A percentile compares a stretch with the other conserved stretches of the same genome.
These are phyloP conservation scores for Leccinum variicolor DNA, from an alignment of 768 basidiomycete genomes.

Conservation along the genomic window DNA sequence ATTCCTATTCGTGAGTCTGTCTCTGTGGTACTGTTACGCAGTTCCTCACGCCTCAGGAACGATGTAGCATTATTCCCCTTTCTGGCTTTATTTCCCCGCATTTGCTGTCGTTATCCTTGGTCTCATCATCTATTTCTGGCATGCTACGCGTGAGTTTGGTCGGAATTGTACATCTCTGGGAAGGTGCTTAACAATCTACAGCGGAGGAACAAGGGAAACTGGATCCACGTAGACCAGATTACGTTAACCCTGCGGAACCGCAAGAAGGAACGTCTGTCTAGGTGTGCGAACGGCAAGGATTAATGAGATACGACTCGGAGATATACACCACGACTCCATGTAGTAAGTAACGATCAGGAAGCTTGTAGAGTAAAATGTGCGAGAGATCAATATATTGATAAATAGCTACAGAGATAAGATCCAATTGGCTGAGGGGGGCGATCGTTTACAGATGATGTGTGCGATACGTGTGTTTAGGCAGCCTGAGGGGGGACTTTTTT, in stretches of 20 bases:
- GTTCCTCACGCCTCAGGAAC: slow-evolving; percentile 8
- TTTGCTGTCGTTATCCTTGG: slow-evolving; percentile 70
- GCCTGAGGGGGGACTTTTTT: slow-evolving; percentile 27
- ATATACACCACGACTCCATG: background rate
- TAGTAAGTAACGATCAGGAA: background rate
- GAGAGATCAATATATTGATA: background rate
- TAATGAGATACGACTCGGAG: background rate
- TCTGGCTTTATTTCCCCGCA: slow-evolving; percentile 86
- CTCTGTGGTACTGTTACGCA: background rate
- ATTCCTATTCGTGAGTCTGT: slow-evolving; percentile 48
- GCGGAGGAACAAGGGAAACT: slow-evolving; percentile 73
- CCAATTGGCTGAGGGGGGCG: slow-evolving; percentile 26
- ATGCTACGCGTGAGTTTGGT: slow-evolving; percentile 64
- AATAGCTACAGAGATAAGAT: slow-evolving; percentile 24
- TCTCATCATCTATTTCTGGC: slow-evolving; percentile 84
- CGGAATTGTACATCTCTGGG: background rate
- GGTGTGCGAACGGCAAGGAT: background rate
- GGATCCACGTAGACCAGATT: slow-evolving; percentile 56
- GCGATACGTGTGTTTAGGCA: slow-evolving; percentile 24
- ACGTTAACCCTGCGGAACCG: slow-evolving; percentile 38
- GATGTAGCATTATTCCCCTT: slow-evolving; percentile 71
- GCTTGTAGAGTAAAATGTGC: background rate
- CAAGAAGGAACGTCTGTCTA: slow-evolving; percentile 15
- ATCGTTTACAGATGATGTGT: slow-evolving; percentile 17
- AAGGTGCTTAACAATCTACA: slow-evolving; percentile 26